Percentiles rank a stretch among this genome's conserved stretches.
Conservation (phyloP, 164 flowering plant genomes). For the Stephania cephalantha region DNA sequence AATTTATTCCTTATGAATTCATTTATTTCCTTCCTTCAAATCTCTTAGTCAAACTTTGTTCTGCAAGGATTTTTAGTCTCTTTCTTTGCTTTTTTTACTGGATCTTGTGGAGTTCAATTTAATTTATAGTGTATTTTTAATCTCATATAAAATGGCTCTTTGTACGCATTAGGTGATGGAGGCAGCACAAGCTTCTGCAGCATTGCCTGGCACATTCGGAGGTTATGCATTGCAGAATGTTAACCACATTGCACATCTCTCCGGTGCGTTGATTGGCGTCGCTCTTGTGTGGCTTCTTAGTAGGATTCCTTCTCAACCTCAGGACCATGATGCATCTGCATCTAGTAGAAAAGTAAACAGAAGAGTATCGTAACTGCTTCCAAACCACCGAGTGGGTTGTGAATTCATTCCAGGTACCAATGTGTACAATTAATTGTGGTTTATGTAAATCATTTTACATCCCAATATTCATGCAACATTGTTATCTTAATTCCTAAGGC, state of each 20-base stretch:
- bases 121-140: background rate
- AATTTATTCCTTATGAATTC: too few relatives aligned
- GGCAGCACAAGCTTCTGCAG: slow-evolving; percentile 92
- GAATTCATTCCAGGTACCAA: background rate
- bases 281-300: slow-evolving; percentile 77
- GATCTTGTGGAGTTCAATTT: too few relatives aligned
- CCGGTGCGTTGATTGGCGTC: slow-evolving; percentile 91
- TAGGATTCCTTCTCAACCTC: slow-evolving; percentile 47
- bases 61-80: too few relatives aligned
- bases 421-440: background rate
- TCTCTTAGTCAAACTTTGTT: too few relatives aligned
- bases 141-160: slow-evolving; percentile 1
- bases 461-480: background rate
- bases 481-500: background rate
- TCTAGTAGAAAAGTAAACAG: slow-evolving; percentile 10
- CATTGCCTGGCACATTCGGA: slow-evolving; percentile 36
- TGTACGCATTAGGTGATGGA: slow-evolving; percentile 70
- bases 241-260: slow-evolving; percentile 92
- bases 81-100: too few relatives aligned
- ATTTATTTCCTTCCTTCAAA: too few relatives aligned
- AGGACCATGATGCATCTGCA: slow-evolving; percentile 23
- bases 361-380: background rate
- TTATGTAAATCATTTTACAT: background rate
- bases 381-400: background rate
- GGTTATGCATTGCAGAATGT: slow-evolving; percentile 48